Evolutionary conservation across 805 yeast genomes (phyloP).

Genomic region (Blastobotrys attinorum): DNA sequence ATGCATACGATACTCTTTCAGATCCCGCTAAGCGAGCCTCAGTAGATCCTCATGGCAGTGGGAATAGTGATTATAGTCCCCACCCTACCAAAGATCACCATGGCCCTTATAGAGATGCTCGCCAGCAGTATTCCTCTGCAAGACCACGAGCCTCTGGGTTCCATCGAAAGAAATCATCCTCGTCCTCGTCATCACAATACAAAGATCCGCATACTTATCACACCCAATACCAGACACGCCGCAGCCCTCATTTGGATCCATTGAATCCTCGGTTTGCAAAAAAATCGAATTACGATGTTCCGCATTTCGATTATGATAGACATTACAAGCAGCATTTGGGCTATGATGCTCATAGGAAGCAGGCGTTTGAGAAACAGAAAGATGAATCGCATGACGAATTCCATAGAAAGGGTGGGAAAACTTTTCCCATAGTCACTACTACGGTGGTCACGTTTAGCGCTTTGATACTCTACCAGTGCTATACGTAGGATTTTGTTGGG

Average conservation of each 20-base stretch:
- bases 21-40: slow-evolving; percentile 25
- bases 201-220: background rate
- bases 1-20: slow-evolving; percentile 57
- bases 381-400: background rate
- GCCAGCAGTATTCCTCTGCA: too few species aligned
- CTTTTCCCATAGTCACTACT: background rate
- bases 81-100: background rate
- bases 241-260: slow-evolving; percentile 15
- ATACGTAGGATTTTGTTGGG: too few species aligned
- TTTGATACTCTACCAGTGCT: background rate
- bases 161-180: slow-evolving; percentile 1
- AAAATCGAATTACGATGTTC: slow-evolving; percentile 26
- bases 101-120: slow-evolving; percentile 5
- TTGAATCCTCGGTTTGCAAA: slow-evolving; percentile 17
- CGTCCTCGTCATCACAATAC: background rate
- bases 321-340: slow-evolving; percentile 27
- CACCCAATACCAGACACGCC: background rate
- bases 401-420: background rate
- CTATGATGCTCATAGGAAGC: slow-evolving; percentile 23
- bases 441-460: background rate
- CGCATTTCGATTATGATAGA: slow-evolving; percentile 30
- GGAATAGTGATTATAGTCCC: background rate
- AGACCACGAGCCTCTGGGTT: background rate
- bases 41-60: slow-evolving; percentile 8
- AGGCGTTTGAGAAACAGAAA: slow-evolving; percentile 7